These are phyloP conservation scores for Pythium coloratum DNA, from an alignment of 352 stramenopile species.

Conservation along the genomic window DNA sequence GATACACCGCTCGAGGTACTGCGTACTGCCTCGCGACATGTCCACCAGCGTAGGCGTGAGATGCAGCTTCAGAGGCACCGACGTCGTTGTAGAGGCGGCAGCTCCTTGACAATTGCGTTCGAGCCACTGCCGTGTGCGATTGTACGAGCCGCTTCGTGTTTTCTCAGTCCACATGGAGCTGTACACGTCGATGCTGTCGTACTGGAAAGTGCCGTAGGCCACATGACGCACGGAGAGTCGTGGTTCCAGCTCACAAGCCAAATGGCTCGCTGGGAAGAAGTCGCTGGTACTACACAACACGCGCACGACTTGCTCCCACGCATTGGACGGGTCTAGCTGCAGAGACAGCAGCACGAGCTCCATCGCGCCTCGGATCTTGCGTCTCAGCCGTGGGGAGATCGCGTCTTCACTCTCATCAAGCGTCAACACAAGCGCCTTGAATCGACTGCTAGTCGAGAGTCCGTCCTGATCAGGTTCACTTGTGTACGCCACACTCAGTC, in stretches of 20 bases:
- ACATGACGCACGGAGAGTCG: constrained; percentile 14
- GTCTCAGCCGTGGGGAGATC: constrained; percentile 5
- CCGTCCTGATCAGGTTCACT: constrained; percentile 15
- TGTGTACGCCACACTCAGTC: constrained; percentile 22
- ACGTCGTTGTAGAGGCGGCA: neutral
- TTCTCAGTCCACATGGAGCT: constrained; percentile 8
- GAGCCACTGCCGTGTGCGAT: constrained; percentile 22
- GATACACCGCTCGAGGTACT: constrained; percentile 6
- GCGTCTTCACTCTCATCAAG: constrained; percentile 21
- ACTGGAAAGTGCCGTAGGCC: constrained; percentile 19
- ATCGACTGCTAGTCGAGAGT: constrained; percentile 11
- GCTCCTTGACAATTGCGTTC: neutral
- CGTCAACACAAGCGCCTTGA: constrained; percentile 25
- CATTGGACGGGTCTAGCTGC: constrained; percentile 7
- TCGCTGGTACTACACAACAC: constrained; percentile 19
- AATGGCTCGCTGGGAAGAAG: constrained; percentile 27
- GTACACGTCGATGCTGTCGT: constrained; percentile 24
- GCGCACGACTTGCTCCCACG: constrained; percentile 26
- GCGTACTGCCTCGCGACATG: constrained; percentile 10
- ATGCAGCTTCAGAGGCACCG: constrained; percentile 11
- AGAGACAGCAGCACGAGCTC: constrained; percentile 24
- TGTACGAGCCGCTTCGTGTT: constrained; percentile 1
- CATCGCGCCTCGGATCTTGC: constrained; percentile 25
- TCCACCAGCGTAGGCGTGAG: constrained; percentile 17
- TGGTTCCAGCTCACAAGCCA: constrained; percentile 17